Conservation (phyloP, 306 rosid genomes). For the Prunus mira region DNA sequence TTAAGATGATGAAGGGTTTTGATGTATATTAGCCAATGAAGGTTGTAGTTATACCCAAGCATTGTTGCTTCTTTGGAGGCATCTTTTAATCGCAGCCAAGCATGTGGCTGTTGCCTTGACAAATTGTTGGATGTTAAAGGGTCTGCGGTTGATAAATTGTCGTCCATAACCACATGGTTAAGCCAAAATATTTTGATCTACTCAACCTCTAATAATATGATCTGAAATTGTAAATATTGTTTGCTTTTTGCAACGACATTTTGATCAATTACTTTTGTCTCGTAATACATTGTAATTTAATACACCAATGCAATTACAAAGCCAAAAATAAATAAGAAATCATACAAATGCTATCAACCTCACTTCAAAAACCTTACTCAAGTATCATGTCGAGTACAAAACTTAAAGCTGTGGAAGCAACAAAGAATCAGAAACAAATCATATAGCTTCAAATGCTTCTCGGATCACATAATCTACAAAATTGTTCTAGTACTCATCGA, state of each 20-base stretch:
- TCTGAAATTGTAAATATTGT: too few species aligned
- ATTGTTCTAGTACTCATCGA: background rate
- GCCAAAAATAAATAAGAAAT: too few species aligned
- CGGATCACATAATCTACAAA: background rate
- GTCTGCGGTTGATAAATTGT: background rate
- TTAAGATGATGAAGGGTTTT: conserved; percentile 41
- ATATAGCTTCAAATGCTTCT: background rate
- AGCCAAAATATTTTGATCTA: background rate
- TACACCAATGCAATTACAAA: too few species aligned
- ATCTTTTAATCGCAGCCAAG: too few species aligned
- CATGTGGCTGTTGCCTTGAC: too few species aligned
- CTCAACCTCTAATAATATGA: background rate
- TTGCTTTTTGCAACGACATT: too few species aligned
- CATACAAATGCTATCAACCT: background rate
- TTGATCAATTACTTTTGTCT: too few species aligned
- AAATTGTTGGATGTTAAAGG: background rate
- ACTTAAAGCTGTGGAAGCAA: background rate
- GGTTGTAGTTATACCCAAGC: background rate
- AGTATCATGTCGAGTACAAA: background rate
- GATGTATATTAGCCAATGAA: background rate
- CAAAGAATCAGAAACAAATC: background rate
- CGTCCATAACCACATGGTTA: background rate
- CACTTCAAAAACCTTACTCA: background rate
- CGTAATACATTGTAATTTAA: too few species aligned
- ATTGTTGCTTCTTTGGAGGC: background rate